Base-by-base conservation (phyloP, 352 stramenopile species). In the Phytophthora crassamura region DNA sequence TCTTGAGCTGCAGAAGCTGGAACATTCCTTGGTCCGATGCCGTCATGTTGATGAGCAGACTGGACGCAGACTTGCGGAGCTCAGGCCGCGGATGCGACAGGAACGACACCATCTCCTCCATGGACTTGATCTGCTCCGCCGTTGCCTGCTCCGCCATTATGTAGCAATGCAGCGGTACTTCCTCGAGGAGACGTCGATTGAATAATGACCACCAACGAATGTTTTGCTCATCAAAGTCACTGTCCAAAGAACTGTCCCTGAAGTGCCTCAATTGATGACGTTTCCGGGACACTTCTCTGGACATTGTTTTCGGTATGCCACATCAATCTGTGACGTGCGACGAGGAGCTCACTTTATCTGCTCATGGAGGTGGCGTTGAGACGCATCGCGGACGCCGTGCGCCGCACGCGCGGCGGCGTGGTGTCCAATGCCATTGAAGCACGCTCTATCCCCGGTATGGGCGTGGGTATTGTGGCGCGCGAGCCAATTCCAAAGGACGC, bases 31-130 rank as follows among this genome's bases (percentile, higher is more conserved):
- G 74, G 72, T 95, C 88, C 18, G 88, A 93, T 28, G 83, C 88
- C 55, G 88, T 94, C 74, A 95, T 82, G 53, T 90, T 86, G 57
- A 94, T 79, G 48, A 93, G 77, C 47, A 94, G 67, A 65, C 83
- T 90, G 22, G 87, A 90, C 65, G 88, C 82, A 4, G 88, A 93
- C 71, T 95, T 94, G 59, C 88, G 88, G 68, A 95, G 60, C 72
- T 94, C 88, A 3, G 88, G 80, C n/a, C 88, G 86, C 54, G 82
- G 81, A 59, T 91, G 84, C 54, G 84, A 86, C 47, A 95, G 70
- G 74, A 95, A 95, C 1, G 74, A 80, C 53, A 94, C 88, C 35
- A 95, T 74, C 36, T 95, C 88, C 70, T 93, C 82, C 67, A 95
- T 74, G 39, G 84, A 93, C 72, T 90, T 89, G 53, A 77, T 67